Percentiles rank a stretch among this genome's conserved stretches.
phyloP scores from a whole-genome alignment of 2,329 filamentous ascomycete genomes.

The Thelonectria olida region DNA sequence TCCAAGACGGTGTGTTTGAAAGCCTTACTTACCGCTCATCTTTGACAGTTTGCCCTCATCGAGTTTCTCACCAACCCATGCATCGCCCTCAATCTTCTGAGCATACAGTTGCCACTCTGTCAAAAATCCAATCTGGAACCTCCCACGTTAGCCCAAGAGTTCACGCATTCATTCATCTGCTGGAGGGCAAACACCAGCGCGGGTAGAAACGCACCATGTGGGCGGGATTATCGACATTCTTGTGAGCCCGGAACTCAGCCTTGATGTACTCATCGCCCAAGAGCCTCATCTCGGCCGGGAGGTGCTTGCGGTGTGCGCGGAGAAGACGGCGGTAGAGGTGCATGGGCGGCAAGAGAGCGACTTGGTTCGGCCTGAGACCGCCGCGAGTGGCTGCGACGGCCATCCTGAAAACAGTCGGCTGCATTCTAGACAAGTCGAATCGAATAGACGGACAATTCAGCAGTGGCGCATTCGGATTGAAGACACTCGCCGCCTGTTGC shows the following conservation, averaged over 20 bases:
- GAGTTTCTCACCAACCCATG: slow-evolving; percentile 85
- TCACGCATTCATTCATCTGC: not conserved
- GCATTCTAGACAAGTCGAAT: slow-evolving; percentile 36
- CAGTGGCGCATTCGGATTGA: not conserved
- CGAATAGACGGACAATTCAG: not conserved
- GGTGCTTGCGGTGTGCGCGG: slow-evolving; percentile 82
- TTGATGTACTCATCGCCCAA: slow-evolving; percentile 95
- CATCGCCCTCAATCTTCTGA: slow-evolving; percentile 87
- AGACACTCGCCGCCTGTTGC: not conserved
- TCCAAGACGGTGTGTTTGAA: not conserved
- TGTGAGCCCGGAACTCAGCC: slow-evolving; percentile 88
- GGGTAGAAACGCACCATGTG: slow-evolving; percentile 78
- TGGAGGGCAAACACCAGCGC: not conserved
- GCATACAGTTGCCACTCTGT: slow-evolving; percentile 97
- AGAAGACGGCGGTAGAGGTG: slow-evolving; percentile 89
- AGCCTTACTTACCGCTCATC: slow-evolving; percentile 79
- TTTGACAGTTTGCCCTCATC: slow-evolving; percentile 87
- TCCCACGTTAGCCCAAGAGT: slow-evolving; percentile 17
- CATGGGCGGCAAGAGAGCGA: slow-evolving; percentile 86
- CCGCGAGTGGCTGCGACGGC: slow-evolving; percentile 50
- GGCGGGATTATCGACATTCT: slow-evolving; percentile 85
- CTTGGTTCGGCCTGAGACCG: slow-evolving; percentile 49
- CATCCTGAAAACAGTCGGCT: slow-evolving; percentile 38
- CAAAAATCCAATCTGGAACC: slow-evolving; percentile 84
- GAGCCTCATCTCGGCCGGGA: slow-evolving; percentile 78